Conservation (phyloP, 345 rosid species). For the Gossypioides kirkii region DNA sequence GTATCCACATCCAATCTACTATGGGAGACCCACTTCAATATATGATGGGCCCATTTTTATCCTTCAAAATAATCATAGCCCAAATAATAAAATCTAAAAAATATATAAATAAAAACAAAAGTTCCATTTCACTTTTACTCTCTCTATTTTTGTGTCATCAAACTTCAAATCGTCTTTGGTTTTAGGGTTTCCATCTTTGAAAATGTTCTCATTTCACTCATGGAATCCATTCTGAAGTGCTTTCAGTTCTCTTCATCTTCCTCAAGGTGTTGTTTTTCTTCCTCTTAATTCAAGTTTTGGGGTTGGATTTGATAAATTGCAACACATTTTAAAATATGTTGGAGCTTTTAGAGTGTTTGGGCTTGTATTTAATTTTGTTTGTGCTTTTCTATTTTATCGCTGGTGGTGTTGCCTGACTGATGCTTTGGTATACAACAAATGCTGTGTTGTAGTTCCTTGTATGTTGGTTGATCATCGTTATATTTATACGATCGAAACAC, state of each 20-base stretch:
- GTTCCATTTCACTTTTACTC: not conserved
- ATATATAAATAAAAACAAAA: not conserved
- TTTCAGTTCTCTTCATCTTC: not conserved
- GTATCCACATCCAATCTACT: slow-evolving; percentile 9
- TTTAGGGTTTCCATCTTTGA: slow-evolving; percentile 33
- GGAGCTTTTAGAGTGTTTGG: not conserved
- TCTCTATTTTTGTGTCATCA: not conserved
- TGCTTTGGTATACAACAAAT: too few relatives aligned
- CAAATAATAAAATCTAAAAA: too few relatives aligned
- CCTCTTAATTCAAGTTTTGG: slow-evolving; percentile 10
- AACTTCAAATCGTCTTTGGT: too few relatives aligned
- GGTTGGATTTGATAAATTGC: not conserved
- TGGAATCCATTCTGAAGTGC: slow-evolving; percentile 4
- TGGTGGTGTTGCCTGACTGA: too few relatives aligned
- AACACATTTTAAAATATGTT: not conserved
- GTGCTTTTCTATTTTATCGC: not conserved
- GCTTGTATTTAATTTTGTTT: not conserved
- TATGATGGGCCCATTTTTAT: slow-evolving; percentile 22
- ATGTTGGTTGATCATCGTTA: too few relatives aligned
- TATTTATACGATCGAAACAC: too few relatives aligned
- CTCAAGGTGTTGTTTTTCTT: slow-evolving; percentile 12
- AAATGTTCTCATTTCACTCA: not conserved
- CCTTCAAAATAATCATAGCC: slow-evolving; percentile 42
- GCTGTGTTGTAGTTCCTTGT: too few relatives aligned
- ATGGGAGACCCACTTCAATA: slow-evolving; percentile 25